phyloP scores from a whole-genome alignment of 2,329 filamentous ascomycete genomes.

The Cryphonectria japonica region DNA sequence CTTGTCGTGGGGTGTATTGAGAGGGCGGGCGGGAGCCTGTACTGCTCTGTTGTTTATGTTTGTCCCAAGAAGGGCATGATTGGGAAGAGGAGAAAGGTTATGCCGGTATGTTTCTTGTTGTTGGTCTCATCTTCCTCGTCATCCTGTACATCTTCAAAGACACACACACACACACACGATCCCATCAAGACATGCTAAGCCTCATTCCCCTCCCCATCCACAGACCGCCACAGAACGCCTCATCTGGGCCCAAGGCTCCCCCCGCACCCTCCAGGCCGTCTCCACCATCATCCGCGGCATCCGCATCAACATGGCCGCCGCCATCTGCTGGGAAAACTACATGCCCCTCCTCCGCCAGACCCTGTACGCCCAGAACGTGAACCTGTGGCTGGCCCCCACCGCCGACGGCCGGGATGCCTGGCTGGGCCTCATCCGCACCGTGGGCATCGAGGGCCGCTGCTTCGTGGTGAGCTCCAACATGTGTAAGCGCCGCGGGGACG shows the following conservation, averaged over 20 bases:
- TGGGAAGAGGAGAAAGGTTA: conserved; percentile 89
- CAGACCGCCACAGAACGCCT: conserved; percentile 79
- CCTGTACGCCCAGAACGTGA: conserved; percentile 88
- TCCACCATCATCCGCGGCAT: conserved; percentile 79
- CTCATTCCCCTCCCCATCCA: neutral
- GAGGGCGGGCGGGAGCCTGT: conserved; percentile 77
- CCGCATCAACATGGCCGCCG: conserved; percentile 78
- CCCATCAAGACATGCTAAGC: neutral
- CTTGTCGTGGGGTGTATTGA: conserved; percentile 81
- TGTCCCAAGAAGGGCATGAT: conserved; percentile 73
- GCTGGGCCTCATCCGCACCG: conserved; percentile 79
- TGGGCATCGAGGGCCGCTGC: conserved; percentile 79
- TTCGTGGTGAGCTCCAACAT: conserved; percentile 89
- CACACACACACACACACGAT: conserved; percentile 19
- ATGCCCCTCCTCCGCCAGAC: conserved; percentile 87
- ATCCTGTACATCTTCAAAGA: neutral
- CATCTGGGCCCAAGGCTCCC: conserved; percentile 85
- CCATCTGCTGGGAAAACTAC: conserved; percentile 97
- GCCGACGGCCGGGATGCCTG: conserved; percentile 85
- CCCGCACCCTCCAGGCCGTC: conserved; percentile 77
- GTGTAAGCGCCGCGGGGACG: conserved; percentile 65
- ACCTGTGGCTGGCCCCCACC: conserved; percentile 88
- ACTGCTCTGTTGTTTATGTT: conserved; percentile 82
- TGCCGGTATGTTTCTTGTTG: conserved; percentile 66
- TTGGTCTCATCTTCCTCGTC: no score